Evolutionary conservation across 1,139 yeast genomes (phyloP).

Genomic region (Scheffersomyces stambukii): DNA sequence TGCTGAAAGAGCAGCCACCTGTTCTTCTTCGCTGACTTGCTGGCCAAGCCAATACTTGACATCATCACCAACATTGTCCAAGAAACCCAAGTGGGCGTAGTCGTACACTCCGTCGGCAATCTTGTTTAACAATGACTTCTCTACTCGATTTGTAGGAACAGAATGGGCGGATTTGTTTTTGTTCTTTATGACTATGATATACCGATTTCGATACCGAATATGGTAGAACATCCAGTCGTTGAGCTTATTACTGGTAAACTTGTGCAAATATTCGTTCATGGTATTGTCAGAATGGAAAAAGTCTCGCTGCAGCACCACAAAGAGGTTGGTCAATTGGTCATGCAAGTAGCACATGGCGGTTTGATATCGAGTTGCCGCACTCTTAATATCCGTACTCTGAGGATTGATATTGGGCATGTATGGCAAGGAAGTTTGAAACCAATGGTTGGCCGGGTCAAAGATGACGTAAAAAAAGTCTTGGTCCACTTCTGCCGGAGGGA

Average conservation of each 20-base stretch:
- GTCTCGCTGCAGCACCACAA: slow-evolving; percentile 17
- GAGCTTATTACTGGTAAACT: slow-evolving; percentile 33
- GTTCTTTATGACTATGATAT: slow-evolving; percentile 35
- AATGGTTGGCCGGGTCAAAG: slow-evolving; percentile 22
- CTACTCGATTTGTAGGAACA: slow-evolving; percentile 4
- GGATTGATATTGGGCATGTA: slow-evolving; percentile 25
- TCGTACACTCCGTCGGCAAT: slow-evolving; percentile 22
- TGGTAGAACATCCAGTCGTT: slow-evolving; percentile 47
- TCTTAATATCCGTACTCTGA: too few species aligned
- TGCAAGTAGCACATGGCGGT: slow-evolving; percentile 37
- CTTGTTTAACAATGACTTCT: slow-evolving; percentile 11
- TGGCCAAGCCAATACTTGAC: slow-evolving; percentile 38
- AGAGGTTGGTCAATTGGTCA: slow-evolving; percentile 34
- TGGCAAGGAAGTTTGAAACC: slow-evolving; percentile 38
- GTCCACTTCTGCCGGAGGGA: slow-evolving; percentile 19
- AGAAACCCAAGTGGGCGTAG: slow-evolving; percentile 31
- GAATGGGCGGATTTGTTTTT: slow-evolving; percentile 20
- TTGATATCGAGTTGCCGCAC: slow-evolving; percentile 15
- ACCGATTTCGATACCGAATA: slow-evolving; percentile 26
- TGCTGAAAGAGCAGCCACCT: too few species aligned
- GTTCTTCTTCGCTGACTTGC: too few species aligned
- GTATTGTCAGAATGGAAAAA: slow-evolving; percentile 19
- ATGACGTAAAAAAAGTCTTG: slow-evolving; percentile 37
- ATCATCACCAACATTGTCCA: slow-evolving; percentile 44
- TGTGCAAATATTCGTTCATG: slow-evolving; percentile 38